Evolutionary conservation across 495 filamentous ascomycete species (phyloP).

Genomic region (Saxophila tyrrhenica): DNA sequence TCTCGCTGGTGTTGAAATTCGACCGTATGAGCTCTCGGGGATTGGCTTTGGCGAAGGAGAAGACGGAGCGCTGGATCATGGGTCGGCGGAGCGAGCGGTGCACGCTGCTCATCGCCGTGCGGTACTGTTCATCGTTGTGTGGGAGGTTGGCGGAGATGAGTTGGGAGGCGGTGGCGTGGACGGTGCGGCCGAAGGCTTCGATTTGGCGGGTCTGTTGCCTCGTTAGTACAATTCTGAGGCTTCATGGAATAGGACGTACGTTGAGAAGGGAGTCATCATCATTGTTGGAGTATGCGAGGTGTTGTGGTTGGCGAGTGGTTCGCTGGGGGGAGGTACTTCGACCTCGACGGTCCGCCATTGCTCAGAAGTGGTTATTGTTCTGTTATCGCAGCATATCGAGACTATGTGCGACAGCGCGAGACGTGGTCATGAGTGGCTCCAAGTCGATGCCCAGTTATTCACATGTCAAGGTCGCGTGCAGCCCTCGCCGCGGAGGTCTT

Average conservation of each 20-base stretch:
- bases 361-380: too few relatives aligned
- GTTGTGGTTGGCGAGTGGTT: neutral
- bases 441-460: neutral
- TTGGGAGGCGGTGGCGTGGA: constrained; percentile 85
- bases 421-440: too few relatives aligned
- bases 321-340: constrained; percentile 19
- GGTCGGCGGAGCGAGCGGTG: constrained; percentile 79
- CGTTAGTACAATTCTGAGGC: neutral
- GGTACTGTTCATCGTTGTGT: constrained; percentile 39
- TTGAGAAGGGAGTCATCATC: constrained; percentile 14
- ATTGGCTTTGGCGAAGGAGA: constrained; percentile 74
- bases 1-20: constrained; percentile 80
- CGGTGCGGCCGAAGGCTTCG: constrained; percentile 88
- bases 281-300: neutral
- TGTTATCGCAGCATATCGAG: constrained; percentile 1
- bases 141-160: constrained; percentile 42
- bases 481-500: constrained; percentile 1
- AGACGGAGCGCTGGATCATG: constrained; percentile 73
- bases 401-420: neutral
- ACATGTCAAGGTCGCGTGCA: neutral
- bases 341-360: constrained; percentile 9
- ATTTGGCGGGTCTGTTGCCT: constrained; percentile 63
- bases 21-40: constrained; percentile 89
- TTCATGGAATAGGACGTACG: neutral
- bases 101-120: constrained; percentile 77